Evolutionary conservation across 192 early-diverging fungal genomes (phyloP).

Genomic region (Coemansia sp.): DNA sequence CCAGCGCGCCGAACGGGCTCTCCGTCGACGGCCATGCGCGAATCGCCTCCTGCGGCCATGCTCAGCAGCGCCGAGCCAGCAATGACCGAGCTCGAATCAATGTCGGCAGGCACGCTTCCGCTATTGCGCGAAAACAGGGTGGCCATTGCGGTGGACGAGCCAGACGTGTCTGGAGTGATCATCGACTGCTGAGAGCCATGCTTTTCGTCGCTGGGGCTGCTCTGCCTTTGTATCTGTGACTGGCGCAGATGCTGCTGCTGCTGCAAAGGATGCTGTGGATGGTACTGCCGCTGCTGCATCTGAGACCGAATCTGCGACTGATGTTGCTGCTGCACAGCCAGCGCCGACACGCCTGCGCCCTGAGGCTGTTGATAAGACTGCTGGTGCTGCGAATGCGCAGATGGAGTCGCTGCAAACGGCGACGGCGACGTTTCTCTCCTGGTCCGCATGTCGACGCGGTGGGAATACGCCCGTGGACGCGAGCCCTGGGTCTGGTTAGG

Average conservation of each 20-base stretch:
- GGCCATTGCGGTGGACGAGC: background rate
- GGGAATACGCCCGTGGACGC: slow-evolving; percentile 53
- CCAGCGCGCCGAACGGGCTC: slow-evolving; percentile 23
- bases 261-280: slow-evolving; percentile 12
- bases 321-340: slow-evolving; percentile 1
- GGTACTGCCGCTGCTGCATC: slow-evolving; percentile 2
- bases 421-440: slow-evolving; percentile 45
- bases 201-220: background rate
- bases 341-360: background rate
- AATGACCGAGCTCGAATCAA: slow-evolving; percentile 49
- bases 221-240: background rate
- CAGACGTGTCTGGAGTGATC: slow-evolving; percentile 9
- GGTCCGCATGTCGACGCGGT: slow-evolving; percentile 37
- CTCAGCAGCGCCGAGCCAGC: slow-evolving; percentile 54
- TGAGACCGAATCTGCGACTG: slow-evolving; percentile 7
- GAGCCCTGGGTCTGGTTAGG: slow-evolving; percentile 20
- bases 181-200: background rate
- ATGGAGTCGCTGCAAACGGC: slow-evolving; percentile 20
- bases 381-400: background rate
- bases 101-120: slow-evolving; percentile 15
- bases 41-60: slow-evolving; percentile 49
- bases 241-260: background rate
- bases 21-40: slow-evolving; percentile 25
- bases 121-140: slow-evolving; percentile 7
- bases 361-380: slow-evolving; percentile 2